A percentile compares a stretch with the other conserved stretches of the same genome.
phyloP scores from a whole-genome alignment of 2,329 filamentous ascomycete species.

The Venturia aucupariae region DNA sequence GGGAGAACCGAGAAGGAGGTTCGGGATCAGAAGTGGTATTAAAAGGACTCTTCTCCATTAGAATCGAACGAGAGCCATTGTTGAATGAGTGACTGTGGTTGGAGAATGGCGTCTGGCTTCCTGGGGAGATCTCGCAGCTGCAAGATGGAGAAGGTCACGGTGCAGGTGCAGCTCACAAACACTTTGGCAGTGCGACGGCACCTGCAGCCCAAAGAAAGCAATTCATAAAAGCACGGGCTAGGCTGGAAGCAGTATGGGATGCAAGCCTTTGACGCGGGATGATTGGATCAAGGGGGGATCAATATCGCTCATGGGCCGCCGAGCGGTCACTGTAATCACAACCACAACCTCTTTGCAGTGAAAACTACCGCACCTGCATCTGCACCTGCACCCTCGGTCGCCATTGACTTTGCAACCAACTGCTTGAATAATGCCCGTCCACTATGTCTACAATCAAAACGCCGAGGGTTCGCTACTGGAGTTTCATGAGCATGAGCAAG shows the following conservation, averaged over 20 bases:
- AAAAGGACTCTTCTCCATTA: background rate
- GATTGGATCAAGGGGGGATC: background rate
- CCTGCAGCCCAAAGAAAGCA: too few species aligned
- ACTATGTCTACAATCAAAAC: too few species aligned
- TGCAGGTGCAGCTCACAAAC: background rate
- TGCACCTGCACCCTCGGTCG: too few species aligned
- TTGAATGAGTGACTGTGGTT: constrained; percentile 11
- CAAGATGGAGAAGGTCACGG: too few species aligned
- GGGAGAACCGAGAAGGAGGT: background rate
- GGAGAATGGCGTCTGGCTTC: constrained; percentile 1
- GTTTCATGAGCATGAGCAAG: too few species aligned
- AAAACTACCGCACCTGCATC: too few species aligned
- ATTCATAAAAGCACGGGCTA: background rate
- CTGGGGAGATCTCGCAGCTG: background rate
- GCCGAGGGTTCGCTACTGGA: background rate
- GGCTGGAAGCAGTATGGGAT: background rate
- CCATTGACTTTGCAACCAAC: too few species aligned
- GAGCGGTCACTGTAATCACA: background rate
- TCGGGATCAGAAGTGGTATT: background rate
- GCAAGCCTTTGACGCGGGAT: background rate
- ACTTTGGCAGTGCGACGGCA: background rate
- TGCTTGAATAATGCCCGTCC: too few species aligned
- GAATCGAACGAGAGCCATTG: background rate
- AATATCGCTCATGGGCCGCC: background rate
- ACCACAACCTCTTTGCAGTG: background rate